Conservation (phyloP, 345 rosid genomes). For the Citrus maxima region DNA sequence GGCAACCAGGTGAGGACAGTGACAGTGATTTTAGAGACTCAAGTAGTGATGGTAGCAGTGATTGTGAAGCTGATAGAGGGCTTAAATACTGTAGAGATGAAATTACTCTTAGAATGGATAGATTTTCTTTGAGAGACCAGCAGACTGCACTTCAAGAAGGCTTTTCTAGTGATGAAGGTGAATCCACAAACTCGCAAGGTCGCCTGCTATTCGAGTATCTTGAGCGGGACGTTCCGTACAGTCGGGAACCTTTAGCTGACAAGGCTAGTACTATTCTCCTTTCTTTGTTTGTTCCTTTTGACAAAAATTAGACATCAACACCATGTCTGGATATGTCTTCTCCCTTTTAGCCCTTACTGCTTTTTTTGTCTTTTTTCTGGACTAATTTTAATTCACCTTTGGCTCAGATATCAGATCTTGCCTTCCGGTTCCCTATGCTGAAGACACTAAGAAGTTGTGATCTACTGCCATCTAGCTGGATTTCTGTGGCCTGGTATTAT, state of each 20-base stretch:
- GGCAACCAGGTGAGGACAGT: constrained; percentile 63
- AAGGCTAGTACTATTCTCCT: constrained; percentile 48
- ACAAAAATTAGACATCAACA: background rate
- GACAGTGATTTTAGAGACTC: constrained; percentile 72
- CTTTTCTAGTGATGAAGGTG: constrained; percentile 77
- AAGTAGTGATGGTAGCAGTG: constrained; percentile 76
- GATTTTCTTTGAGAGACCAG: constrained; percentile 48
- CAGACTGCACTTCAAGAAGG: constrained; percentile 35
- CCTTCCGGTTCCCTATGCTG: constrained; percentile 58
- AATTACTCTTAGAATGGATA: constrained; percentile 36
- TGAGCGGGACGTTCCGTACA: constrained; percentile 73
- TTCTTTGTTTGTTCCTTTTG: background rate
- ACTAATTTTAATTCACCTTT: background rate
- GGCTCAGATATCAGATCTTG: constrained; percentile 66
- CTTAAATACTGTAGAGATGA: constrained; percentile 27
- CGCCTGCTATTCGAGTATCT: constrained; percentile 67
- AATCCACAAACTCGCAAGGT: constrained; percentile 45
- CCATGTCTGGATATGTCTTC: background rate
- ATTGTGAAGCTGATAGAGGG: constrained; percentile 57
- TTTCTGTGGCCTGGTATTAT: constrained; percentile 88
- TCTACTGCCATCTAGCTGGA: constrained; percentile 72
- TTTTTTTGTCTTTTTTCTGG: background rate
- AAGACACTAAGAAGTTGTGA: constrained; percentile 71
- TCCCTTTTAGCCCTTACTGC: background rate
- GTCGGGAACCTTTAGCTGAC: constrained; percentile 89